A percentile compares a stretch with the other conserved stretches of the same genome.
phyloP scores from a whole-genome alignment of 2,329 filamentous ascomycete species.

The Emergomyces africanus region DNA sequence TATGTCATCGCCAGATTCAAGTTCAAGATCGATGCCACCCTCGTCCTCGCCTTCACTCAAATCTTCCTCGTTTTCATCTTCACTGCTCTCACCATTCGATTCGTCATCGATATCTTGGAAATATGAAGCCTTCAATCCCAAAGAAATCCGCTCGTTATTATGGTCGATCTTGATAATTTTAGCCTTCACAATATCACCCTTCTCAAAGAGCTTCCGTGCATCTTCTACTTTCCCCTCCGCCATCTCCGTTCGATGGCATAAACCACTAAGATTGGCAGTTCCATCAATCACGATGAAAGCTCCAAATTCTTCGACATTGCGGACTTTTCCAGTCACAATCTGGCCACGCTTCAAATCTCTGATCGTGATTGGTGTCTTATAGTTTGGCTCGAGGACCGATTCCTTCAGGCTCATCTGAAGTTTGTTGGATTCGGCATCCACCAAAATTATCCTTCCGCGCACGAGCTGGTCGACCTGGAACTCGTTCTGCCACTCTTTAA shows the following conservation, averaged over 20 bases:
- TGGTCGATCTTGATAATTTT: conserved; percentile 67
- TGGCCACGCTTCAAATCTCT: conserved; percentile 69
- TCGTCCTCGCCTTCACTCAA: conserved; percentile 27
- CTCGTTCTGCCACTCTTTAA: conserved; percentile 90
- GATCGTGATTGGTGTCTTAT: conserved; percentile 58
- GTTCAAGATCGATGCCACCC: conserved; percentile 19
- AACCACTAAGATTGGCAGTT: conserved; percentile 76
- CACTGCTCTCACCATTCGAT: conserved; percentile 29
- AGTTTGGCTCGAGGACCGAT: conserved; percentile 69
- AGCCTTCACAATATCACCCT: conserved; percentile 88
- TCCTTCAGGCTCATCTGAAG: conserved; percentile 79
- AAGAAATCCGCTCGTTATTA: conserved; percentile 66
- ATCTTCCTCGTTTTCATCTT: conserved; percentile 33
- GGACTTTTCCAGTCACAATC: conserved; percentile 75
- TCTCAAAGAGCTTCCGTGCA: conserved; percentile 77
- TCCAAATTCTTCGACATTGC: conserved; percentile 89
- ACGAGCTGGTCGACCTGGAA: conserved; percentile 87
- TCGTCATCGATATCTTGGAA: conserved; percentile 51
- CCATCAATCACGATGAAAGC: conserved; percentile 86
- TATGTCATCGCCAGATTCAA: conserved; percentile 23
- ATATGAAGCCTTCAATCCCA: conserved; percentile 87
- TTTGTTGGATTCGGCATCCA: conserved; percentile 56
- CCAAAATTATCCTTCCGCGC: conserved; percentile 65
- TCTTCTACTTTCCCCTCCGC: conserved; percentile 72
- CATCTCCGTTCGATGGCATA: conserved; percentile 88